Evolutionary conservation across 73 alveolate genomes (phyloP).

Genomic region (Stentor coeruleus): DNA sequence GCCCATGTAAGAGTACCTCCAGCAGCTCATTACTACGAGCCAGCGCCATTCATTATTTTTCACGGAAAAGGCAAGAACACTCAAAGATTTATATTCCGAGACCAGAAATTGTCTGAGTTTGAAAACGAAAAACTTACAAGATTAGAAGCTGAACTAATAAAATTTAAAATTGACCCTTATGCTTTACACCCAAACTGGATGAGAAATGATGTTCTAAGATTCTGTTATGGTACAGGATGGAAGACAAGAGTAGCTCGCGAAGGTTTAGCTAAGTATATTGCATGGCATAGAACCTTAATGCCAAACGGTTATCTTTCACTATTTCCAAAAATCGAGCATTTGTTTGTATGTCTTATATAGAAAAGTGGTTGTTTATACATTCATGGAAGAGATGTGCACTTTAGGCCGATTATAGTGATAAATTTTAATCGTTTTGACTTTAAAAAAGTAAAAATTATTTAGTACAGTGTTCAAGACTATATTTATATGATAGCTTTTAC

Average conservation of each 20-base stretch:
- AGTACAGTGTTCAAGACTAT: constrained; percentile 22
- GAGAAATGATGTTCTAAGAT: constrained; percentile 7
- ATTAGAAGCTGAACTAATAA: not conserved
- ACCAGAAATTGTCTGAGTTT: not conserved
- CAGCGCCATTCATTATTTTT: too few relatives aligned
- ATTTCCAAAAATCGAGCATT: not conserved
- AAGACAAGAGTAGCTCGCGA: not conserved
- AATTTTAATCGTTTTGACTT: constrained; percentile 21
- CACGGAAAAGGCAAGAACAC: not conserved
- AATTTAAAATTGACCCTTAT: not conserved
- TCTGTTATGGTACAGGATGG: constrained; percentile 23
- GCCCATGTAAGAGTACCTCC: too few relatives aligned
- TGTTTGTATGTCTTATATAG: not conserved
- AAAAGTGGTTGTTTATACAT: constrained; percentile 42
- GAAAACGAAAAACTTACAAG: not conserved
- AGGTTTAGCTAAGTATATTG: not conserved
- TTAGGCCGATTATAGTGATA: constrained; percentile 42
- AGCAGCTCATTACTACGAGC: too few relatives aligned
- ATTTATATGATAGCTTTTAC: constrained; percentile 20
- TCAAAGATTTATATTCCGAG: not conserved
- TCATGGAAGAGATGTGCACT: constrained; percentile 47
- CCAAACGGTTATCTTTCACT: constrained; percentile 10
- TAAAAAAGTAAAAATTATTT: not conserved
- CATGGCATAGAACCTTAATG: constrained; percentile 3
- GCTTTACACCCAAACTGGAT: constrained; percentile 9